Evolutionary conservation across 2,329 filamentous ascomycete genomes (phyloP).

Genomic region (Fusarium circinatum): DNA sequence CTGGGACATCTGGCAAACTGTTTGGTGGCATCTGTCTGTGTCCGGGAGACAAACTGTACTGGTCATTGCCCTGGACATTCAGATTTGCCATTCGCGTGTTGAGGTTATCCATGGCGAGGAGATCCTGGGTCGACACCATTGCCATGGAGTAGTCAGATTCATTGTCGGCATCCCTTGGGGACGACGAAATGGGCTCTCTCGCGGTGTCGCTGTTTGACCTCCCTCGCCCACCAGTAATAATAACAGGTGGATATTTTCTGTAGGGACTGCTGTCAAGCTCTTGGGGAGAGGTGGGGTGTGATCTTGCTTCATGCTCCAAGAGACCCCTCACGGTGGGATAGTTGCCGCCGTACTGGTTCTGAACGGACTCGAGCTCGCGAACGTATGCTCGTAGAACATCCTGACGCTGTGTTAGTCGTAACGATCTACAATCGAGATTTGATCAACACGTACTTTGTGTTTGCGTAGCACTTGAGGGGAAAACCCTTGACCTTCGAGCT

Average conservation of each 20-base stretch:
- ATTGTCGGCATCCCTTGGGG: constrained; percentile 51
- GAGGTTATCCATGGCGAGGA: constrained; percentile 60
- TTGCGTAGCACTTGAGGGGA: constrained; percentile 63
- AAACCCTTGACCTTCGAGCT: constrained; percentile 68
- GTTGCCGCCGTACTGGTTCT: constrained; percentile 54
- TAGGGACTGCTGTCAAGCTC: constrained; percentile 52
- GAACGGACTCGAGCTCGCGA: constrained; percentile 65
- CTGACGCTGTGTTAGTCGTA: constrained; percentile 50
- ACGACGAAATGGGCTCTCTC: constrained; percentile 49
- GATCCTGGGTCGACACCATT: constrained; percentile 65
- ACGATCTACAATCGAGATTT: constrained; percentile 6
- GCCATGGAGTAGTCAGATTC: constrained; percentile 52
- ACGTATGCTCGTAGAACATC: constrained; percentile 70
- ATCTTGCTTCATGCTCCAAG: constrained; percentile 56
- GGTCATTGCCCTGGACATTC: constrained; percentile 50
- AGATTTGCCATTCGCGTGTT: constrained; percentile 55
- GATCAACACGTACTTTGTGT: constrained; percentile 62
- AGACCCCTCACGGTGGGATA: constrained; percentile 64
- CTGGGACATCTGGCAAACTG: constrained; percentile 35
- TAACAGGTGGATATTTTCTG: constrained; percentile 55
- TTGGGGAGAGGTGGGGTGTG: constrained; percentile 47
- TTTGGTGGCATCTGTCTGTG: constrained; percentile 51
- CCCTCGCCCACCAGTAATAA: constrained; percentile 50
- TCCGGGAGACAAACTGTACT: constrained; percentile 51
- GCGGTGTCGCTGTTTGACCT: constrained; percentile 47